Evolutionary conservation across 1,284 basidiomycete species (phyloP).

Genomic region (Cutaneotrichosporon mucoides): DNA sequence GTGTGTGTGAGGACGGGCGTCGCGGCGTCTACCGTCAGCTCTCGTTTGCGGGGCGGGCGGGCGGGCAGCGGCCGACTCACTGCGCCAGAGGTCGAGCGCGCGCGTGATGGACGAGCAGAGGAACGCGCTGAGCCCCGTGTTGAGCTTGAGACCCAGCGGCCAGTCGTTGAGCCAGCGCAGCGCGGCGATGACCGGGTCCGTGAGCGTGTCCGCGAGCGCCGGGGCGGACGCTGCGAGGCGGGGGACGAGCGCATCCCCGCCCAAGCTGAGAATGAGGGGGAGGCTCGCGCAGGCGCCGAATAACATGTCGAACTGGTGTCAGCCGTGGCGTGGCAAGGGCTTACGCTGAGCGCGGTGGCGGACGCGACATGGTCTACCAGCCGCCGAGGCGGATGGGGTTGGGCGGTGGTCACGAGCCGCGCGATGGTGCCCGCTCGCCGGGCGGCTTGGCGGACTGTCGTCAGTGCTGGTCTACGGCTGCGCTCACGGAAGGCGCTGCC

Average conservation of each 20-base stretch:
- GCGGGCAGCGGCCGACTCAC: slow-evolving; percentile 45
- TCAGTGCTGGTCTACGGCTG: neutral
- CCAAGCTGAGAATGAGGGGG: neutral
- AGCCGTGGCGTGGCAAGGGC: neutral
- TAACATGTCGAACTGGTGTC: neutral
- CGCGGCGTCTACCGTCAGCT: slow-evolving; percentile 1
- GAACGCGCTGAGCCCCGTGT: slow-evolving; percentile 82
- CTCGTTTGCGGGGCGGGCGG: too few species aligned
- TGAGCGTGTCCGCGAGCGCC: neutral
- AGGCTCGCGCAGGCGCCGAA: neutral
- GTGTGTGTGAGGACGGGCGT: slow-evolving; percentile 10
- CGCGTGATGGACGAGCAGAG: slow-evolving; percentile 68
- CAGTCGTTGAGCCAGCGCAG: slow-evolving; percentile 80
- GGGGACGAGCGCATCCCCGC: too few species aligned
- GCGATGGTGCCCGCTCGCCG: neutral
- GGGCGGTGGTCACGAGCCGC: too few species aligned
- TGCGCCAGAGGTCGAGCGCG: slow-evolving; percentile 62
- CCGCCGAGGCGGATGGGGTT: too few species aligned
- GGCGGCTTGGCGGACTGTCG: neutral
- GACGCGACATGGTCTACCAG: too few species aligned
- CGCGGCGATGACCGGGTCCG: slow-evolving; percentile 12
- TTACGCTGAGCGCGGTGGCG: too few species aligned
- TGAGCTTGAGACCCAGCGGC: slow-evolving; percentile 94
- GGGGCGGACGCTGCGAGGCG: too few species aligned
- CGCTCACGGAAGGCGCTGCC: too few species aligned